phyloP scores from a whole-genome alignment of 2,329 filamentous ascomycete species.

The Nemania sp. region DNA sequence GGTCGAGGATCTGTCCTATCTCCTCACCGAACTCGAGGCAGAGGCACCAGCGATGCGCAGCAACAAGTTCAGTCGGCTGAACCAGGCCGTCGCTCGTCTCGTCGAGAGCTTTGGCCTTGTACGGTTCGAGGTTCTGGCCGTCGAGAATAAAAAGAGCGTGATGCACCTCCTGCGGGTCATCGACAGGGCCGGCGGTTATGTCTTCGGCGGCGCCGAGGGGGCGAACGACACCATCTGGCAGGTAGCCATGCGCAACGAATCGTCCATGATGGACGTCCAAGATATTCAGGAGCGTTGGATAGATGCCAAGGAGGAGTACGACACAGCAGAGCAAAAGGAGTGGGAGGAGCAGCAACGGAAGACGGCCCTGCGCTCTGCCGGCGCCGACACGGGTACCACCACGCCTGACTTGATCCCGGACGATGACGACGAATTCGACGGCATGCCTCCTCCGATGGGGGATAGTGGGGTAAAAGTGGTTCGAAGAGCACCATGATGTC shows the following conservation, averaged over 20 bases:
- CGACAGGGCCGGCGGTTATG: slow-evolving; percentile 89
- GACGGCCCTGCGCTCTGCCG: slow-evolving; percentile 44
- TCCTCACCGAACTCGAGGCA: slow-evolving; percentile 77
- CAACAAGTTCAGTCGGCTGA: slow-evolving; percentile 81
- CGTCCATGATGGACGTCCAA: slow-evolving; percentile 75
- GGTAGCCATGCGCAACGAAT: slow-evolving; percentile 82
- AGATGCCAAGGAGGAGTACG: slow-evolving; percentile 85
- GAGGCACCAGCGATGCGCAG: slow-evolving; percentile 73
- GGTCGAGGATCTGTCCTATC: slow-evolving; percentile 86
- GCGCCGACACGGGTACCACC: slow-evolving; percentile 41
- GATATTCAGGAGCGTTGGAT: slow-evolving; percentile 97
- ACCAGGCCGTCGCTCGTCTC: slow-evolving; percentile 82
- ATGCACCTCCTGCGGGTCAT: slow-evolving; percentile 87
- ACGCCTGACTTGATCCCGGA: slow-evolving; percentile 43
- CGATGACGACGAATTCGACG: slow-evolving; percentile 52
- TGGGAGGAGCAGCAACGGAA: slow-evolving; percentile 77
- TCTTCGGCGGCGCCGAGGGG: slow-evolving; percentile 87
- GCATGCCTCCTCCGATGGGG: slow-evolving; percentile 51
- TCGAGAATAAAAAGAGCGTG: slow-evolving; percentile 98
- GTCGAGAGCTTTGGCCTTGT: slow-evolving; percentile 91
- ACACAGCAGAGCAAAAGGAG: slow-evolving; percentile 75
- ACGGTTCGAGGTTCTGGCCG: slow-evolving; percentile 88
- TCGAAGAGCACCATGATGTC: slow-evolving; percentile 62
- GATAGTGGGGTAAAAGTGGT: slow-evolving; percentile 74
- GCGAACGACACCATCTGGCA: slow-evolving; percentile 98